Evolutionary conservation across 1,284 basidiomycete genomes (phyloP), one percentile per base, ranked within the genome.

Genomic region (Fistulinella cinereoalba): DNA sequence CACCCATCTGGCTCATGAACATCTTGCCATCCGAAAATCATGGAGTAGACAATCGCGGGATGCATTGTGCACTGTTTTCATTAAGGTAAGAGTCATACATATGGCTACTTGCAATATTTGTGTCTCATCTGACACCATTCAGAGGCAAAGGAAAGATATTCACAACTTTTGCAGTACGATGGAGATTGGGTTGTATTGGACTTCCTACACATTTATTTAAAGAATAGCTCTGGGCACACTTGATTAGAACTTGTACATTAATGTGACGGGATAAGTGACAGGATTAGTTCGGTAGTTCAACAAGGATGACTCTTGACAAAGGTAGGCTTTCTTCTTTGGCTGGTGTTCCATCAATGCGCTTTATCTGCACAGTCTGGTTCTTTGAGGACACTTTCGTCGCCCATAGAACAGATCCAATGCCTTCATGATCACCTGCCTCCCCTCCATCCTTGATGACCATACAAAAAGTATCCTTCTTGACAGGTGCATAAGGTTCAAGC

Each of bases 141-240:
- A 12, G 25, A 39, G 37, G 24, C 2, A 11, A 39, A 39, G 37
- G 12, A 36, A 27, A 47, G 44, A 25, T 49, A 39, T 27, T 13
- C 37, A n/a, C 37, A 39, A 12, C 37, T 39, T 16, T 11, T 39
- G 24, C n/a, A 44, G 10, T 49, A 51, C 22, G n/a, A 44, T 28
- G 37, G 40, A 31, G 34, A 49, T 31, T 51, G 47, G 50, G 50
- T 49, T 15, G 34, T 49, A 6, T 38, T 37, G 4, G 33, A 51
- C 18, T 50, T 51, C 25, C 42, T 49, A 8, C 32, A 16, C 19
- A 41, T 51, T 6, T 49, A 37, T 21, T n/a, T 50, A 6, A 49
- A 51, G 31, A 50, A 51, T 34, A 47, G 25, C 25, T 27, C 25
- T 27, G 12, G 25, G 25, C 25, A 27, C 25, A 27, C 25, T 27